Base-by-base conservation (phyloP, 2,329 filamentous ascomycete genomes). In the Bipolaris zeicola region DNA sequence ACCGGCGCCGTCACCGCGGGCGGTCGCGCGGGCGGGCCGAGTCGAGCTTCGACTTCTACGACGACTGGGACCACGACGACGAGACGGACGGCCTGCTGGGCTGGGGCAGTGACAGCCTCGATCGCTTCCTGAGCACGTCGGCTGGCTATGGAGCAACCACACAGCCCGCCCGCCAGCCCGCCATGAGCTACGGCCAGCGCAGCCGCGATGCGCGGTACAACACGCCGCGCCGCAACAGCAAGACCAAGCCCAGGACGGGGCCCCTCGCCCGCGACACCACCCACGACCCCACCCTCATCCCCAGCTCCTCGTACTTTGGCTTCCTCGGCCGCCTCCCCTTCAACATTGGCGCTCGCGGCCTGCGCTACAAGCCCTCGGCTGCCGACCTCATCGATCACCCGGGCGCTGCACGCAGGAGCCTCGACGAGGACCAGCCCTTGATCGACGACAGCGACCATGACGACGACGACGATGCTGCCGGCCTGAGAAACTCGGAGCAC, bases 11-110 rank as follows among this genome's bases (percentile, higher is more conserved):
- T 54, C 87, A 92, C 67, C 85, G 89, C 34, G 78, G 77, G 16
- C 77, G 82, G 20, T 77, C 79, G 53, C 74, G 80, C 58, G 86
- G 85, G 2, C 77, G 87, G 49, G 90, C 92, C 26, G 93, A 97
- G 77, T 86, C 90, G 68, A 93, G 86, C 69, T 98, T 98, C 73
- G 94, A 97, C 76, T 98, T 98, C 75, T 98, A 98, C 79, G 94
- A 97, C 76, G 94, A 97, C 76, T 98, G 94, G 94, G 92, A 96
- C 37, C n/a, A 38, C 59, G 83, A 86, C 52, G 84, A 87, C 28
- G 83, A 85, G 48, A 81, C 80, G 33, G 83, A 87, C 37, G 84
- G 87, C 0, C 75, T 94, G 45, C 79, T 93, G 50, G 88, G 86
- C 43, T 96, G 92, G 90, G 88, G 89, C 37, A 78, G 85, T 65